A percentile compares a stretch with the other conserved stretches of the same genome.
Conservation (phyloP, 192 early-diverging fungal genomes). For the Blastocladiella britannica region DNA sequence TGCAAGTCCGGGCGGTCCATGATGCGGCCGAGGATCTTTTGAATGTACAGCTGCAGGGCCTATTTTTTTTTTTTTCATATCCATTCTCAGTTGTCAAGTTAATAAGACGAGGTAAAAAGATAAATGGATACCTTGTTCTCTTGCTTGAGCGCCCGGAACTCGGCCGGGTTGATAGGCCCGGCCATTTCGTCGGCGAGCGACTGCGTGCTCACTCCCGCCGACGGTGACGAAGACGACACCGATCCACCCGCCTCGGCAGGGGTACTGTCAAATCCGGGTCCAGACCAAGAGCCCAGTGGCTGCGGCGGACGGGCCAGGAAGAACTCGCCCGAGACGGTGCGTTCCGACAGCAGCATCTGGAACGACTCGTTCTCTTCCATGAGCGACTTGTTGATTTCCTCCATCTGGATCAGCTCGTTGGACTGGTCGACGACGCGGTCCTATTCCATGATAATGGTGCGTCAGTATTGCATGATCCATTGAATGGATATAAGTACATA, state of each 20-base stretch:
- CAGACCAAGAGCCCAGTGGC: too few species aligned
- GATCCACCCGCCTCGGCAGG: too few species aligned
- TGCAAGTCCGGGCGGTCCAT: slow-evolving; percentile 31
- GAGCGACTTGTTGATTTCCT: slow-evolving; percentile 41
- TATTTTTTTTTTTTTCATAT: slow-evolving; percentile 41
- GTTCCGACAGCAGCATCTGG: slow-evolving; percentile 58
- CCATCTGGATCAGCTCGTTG: slow-evolving; percentile 28
- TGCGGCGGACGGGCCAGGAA: slow-evolving; percentile 10
- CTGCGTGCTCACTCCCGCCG: too few species aligned
- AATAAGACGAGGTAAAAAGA: too few species aligned
- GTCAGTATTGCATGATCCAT: too few species aligned
- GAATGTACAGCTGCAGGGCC: slow-evolving; percentile 45
- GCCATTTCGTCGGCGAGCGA: not conserved
- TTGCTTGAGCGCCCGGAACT: too few species aligned
- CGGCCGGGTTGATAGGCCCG: not conserved
- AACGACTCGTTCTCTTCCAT: slow-evolving; percentile 66
- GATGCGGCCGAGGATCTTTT: slow-evolving; percentile 56
- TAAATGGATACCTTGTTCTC: too few species aligned
- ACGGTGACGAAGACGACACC: too few species aligned
- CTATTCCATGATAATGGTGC: too few species aligned
- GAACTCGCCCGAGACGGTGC: slow-evolving; percentile 59
- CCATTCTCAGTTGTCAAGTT: slow-evolving; percentile 35
- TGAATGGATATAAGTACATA: too few species aligned
- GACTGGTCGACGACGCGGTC: not conserved
- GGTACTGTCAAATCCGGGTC: too few species aligned